Evolutionary conservation across 129 eudicot species (phyloP).

Genomic region (Glebionis coronaria): DNA sequence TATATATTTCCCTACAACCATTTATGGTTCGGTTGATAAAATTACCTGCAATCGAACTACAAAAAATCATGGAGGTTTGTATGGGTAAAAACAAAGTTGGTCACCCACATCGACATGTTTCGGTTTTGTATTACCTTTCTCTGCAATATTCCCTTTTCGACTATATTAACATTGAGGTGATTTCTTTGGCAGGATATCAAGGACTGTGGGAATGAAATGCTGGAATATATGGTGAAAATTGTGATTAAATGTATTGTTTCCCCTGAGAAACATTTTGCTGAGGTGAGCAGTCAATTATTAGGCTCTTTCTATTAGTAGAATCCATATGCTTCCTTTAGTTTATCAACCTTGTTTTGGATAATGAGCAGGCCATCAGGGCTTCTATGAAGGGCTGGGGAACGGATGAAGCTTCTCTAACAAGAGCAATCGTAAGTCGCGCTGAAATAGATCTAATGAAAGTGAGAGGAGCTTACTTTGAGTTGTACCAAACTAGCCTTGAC

Average conservation of each 20-base stretch:
- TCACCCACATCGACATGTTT: too few species aligned
- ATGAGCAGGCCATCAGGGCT: conserved; percentile 42
- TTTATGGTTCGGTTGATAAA: too few species aligned
- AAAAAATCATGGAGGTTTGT: too few species aligned
- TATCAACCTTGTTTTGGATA: background rate
- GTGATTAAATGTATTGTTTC: conserved; percentile 51
- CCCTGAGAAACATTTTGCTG: conserved; percentile 64
- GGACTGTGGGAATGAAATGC: conserved; percentile 41
- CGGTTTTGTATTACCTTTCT: too few species aligned
- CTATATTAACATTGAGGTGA: too few species aligned
- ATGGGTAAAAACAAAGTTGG: too few species aligned
- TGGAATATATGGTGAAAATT: conserved; percentile 44
- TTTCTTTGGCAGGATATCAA: conserved; percentile 45
- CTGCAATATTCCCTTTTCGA: too few species aligned
- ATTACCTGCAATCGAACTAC: too few species aligned
- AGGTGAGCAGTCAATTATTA: conserved; percentile 34
- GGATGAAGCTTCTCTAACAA: conserved; percentile 65
- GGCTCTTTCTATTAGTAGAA: background rate
- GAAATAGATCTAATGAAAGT: conserved; percentile 64
- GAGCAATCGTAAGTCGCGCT: conserved; percentile 61
- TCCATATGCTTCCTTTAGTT: background rate
- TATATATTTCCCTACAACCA: too few species aligned
- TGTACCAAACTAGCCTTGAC: conserved; percentile 45
- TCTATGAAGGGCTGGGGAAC: conserved; percentile 60
- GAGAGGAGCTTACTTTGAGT: conserved; percentile 36